Conservation (phyloP, 2,329 filamentous ascomycete species). For the Talaromyces rugulosus region DNA sequence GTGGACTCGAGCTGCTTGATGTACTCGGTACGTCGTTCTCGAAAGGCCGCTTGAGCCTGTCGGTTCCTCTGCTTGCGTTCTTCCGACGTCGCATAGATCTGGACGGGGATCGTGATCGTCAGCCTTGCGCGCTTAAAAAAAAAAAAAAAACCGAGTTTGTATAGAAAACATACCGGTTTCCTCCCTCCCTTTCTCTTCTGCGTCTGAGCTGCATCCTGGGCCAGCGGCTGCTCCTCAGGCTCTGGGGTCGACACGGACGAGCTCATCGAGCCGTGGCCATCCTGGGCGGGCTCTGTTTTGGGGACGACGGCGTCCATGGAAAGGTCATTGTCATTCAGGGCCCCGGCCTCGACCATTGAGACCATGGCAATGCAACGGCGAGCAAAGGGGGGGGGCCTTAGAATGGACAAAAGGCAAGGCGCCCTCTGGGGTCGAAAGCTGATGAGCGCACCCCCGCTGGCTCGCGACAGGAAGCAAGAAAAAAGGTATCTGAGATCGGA, state of each 20-base stretch:
- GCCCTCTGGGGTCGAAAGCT: not conserved
- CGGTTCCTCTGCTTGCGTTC: constrained; percentile 96
- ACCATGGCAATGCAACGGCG: constrained; percentile 31
- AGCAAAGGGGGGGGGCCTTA: constrained; percentile 1
- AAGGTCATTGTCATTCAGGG: constrained; percentile 37
- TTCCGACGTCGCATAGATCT: constrained; percentile 99
- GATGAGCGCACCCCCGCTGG: not conserved
- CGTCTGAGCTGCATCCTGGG: constrained; percentile 42
- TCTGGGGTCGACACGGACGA: constrained; percentile 46
- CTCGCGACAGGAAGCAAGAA: not conserved
- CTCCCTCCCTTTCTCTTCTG: constrained; percentile 96
- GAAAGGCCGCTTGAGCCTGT: constrained; percentile 94
- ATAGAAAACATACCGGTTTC: constrained; percentile 71
- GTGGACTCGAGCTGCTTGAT: constrained; percentile 98
- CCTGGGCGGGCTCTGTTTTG: constrained; percentile 38
- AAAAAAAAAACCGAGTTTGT: not conserved
- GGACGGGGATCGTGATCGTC: not conserved
- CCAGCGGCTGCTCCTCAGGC: constrained; percentile 36
- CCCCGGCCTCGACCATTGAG: constrained; percentile 40
- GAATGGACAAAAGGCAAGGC: not conserved
- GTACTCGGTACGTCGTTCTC: constrained; percentile 94
- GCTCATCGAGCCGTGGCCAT: constrained; percentile 41
- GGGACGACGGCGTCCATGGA: constrained; percentile 38
- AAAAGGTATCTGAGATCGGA: not conserved
- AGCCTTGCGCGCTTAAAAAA: not conserved